Base-by-base conservation (phyloP, 768 basidiomycete genomes). In the Lactifluus piperatus region DNA sequence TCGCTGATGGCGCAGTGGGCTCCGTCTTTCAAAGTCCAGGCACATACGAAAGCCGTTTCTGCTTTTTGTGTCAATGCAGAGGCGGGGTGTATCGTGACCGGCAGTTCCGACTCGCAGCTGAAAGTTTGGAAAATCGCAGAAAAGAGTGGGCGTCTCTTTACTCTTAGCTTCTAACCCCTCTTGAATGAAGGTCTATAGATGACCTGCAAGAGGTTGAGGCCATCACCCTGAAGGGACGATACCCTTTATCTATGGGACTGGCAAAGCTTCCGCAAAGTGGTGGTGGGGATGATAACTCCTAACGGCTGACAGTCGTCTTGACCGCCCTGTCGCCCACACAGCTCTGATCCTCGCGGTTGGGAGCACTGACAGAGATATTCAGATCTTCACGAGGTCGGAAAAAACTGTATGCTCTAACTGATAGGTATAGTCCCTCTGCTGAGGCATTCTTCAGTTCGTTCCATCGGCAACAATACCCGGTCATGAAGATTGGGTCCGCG, bases 401-500 rank as follows among this genome's bases (percentile, higher is more conserved):
- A 76, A 74, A 47, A 66, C 68, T 50, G 86, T 87, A 68, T 27
- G 78, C 69, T 10, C 7, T 48, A 62, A 53, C 41, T 49, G 46
- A 48, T 53, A 45, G 47, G 34, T 34, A 54, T 29, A 56, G 16
- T 32, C 36, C 34, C 63, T 61, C 20, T 54, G 46, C 45, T 30
- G 32, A 51, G 22, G 13, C 50, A 41, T 9, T 46, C 37, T 13
- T 46, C 29, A 86, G 86, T 88, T 85, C 68, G 75, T 84, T 14
- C 76, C 73, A 54, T 80, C 83, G 20, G 80, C 81, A 3, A 72
- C 75, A 0, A 75, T 91, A 49, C 73, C 81, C 13, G 97, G 97
- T 2, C 97, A 99, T 67, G 91, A 97, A 76, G 95, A 99, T 67
- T 99, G 97, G 97, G 79, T 98, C 54, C 84, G 88, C 54, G 78